phyloP scores from a whole-genome alignment of 1,284 basidiomycete genomes.

The Kwoniella shivajii region DNA sequence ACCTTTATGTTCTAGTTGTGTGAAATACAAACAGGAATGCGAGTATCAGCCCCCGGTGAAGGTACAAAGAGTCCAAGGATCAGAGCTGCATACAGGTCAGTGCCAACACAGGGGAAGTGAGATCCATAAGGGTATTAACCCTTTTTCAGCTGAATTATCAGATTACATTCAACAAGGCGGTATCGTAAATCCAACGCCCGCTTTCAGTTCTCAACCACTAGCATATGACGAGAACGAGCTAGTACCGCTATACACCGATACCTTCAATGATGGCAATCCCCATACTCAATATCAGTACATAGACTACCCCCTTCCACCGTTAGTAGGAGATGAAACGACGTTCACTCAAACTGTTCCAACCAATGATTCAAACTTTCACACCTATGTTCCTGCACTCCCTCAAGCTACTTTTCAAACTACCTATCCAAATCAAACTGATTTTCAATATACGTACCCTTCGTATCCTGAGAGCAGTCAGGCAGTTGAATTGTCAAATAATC shows the following conservation, averaged over 20 bases:
- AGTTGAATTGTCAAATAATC: background rate
- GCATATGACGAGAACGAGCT: slow-evolving; percentile 1
- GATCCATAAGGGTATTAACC: background rate
- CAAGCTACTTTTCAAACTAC: background rate
- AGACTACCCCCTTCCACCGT: background rate
- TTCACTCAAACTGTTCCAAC: background rate
- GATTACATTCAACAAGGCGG: slow-evolving; percentile 12
- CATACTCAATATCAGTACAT: background rate
- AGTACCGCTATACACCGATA: background rate
- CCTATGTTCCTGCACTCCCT: background rate
- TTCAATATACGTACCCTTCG: slow-evolving; percentile 1
- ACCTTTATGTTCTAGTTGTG: slow-evolving; percentile 42
- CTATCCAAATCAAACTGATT: background rate
- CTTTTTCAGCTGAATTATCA: slow-evolving; percentile 12
- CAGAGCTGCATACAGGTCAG: slow-evolving; percentile 14
- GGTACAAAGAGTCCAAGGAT: slow-evolving; percentile 4
- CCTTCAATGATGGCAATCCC: background rate
- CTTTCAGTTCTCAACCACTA: slow-evolving; percentile 19
- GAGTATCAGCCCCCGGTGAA: slow-evolving; percentile 33
- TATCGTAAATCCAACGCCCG: slow-evolving; percentile 5
- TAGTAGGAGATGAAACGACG: background rate
- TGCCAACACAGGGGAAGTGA: background rate
- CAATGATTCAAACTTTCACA: background rate
- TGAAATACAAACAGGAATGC: slow-evolving; percentile 44
- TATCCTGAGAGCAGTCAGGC: background rate